These are phyloP conservation scores for Pseudocercospora fijiensis DNA, from an alignment of 2,329 filamentous ascomycete species.

Conservation along the genomic window DNA sequence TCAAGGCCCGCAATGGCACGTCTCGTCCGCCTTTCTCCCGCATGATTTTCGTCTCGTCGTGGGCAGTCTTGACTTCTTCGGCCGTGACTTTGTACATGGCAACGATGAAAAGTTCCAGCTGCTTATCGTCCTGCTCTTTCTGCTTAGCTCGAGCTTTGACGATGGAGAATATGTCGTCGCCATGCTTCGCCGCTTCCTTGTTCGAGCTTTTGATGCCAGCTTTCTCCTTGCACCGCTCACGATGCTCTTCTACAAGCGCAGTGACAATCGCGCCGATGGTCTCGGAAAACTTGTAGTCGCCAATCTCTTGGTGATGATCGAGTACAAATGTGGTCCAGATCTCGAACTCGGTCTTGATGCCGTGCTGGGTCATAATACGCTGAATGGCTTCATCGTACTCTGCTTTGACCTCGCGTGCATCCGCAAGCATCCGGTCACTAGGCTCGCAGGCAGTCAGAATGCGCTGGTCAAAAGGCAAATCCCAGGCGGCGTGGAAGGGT, in stretches of 20 bases:
- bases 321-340: slow-evolving; percentile 85
- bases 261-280: slow-evolving; percentile 69
- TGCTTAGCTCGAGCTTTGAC: slow-evolving; percentile 18
- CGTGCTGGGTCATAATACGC: slow-evolving; percentile 80
- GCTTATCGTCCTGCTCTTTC: slow-evolving; percentile 48
- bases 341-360: slow-evolving; percentile 85
- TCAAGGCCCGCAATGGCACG: slow-evolving; percentile 42
- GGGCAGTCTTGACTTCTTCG: slow-evolving; percentile 63
- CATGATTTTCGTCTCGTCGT: slow-evolving; percentile 51
- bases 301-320: slow-evolving; percentile 66
- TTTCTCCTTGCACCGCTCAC: slow-evolving; percentile 62
- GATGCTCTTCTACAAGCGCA: slow-evolving; percentile 67
- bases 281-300: slow-evolving; percentile 85
- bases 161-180: background rate
- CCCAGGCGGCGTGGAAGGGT: slow-evolving; percentile 71
- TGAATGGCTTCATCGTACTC: slow-evolving; percentile 75
- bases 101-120: slow-evolving; percentile 70
- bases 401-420: slow-evolving; percentile 66
- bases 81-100: slow-evolving; percentile 87
- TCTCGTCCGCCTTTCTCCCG: slow-evolving; percentile 42
- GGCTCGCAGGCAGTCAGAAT: slow-evolving; percentile 65
- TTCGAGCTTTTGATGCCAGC: slow-evolving; percentile 48
- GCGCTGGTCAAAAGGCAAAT: slow-evolving; percentile 70
- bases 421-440: slow-evolving; percentile 54
- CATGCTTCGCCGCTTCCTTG: background rate